Percentiles rank a stretch among this genome's conserved stretches.
Evolutionary conservation across 2,329 filamentous ascomycete genomes (phyloP).

Genomic region (Zasmidium citrigriseum): DNA sequence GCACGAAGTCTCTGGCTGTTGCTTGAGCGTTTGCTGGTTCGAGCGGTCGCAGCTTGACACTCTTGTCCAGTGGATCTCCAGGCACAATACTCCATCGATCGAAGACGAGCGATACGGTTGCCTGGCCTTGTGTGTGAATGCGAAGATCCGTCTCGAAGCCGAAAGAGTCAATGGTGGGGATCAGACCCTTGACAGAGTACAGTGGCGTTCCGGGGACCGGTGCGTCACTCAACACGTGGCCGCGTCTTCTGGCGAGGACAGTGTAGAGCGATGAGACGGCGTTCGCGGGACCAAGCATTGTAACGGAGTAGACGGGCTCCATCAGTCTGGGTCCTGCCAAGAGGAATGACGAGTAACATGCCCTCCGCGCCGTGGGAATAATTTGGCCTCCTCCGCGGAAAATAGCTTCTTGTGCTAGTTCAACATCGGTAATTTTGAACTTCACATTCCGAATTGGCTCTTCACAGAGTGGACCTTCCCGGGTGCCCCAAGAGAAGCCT

Average conservation of each 20-base stretch:
- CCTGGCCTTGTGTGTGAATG: constrained; percentile 92
- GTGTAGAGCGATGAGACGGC: constrained; percentile 89
- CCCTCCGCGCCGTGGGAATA: constrained; percentile 88
- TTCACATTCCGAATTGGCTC: constrained; percentile 98
- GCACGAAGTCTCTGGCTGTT: constrained; percentile 90
- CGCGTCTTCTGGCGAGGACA: constrained; percentile 80
- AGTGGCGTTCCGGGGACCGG: constrained; percentile 92
- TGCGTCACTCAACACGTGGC: constrained; percentile 91
- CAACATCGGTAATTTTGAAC: constrained; percentile 91
- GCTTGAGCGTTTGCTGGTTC: constrained; percentile 87
- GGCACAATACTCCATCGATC: constrained; percentile 96
- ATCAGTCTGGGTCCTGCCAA: constrained; percentile 96
- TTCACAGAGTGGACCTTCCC: constrained; percentile 95
- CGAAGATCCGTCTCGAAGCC: constrained; percentile 96
- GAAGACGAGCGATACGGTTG: constrained; percentile 88
- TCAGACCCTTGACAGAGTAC: constrained; percentile 84
- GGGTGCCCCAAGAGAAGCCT: constrained; percentile 93
- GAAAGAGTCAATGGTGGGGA: constrained; percentile 96
- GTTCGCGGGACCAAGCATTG: constrained; percentile 89
- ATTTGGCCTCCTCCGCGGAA: constrained; percentile 95
- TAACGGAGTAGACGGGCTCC: constrained; percentile 92
- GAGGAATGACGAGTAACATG: constrained; percentile 93
- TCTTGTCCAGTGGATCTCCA: constrained; percentile 88
- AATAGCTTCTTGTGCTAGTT: constrained; percentile 85
- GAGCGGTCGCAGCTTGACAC: constrained; percentile 77